Conservation (phyloP, 2,329 filamentous ascomycete genomes). For the Parafenestella ontariensis region DNA sequence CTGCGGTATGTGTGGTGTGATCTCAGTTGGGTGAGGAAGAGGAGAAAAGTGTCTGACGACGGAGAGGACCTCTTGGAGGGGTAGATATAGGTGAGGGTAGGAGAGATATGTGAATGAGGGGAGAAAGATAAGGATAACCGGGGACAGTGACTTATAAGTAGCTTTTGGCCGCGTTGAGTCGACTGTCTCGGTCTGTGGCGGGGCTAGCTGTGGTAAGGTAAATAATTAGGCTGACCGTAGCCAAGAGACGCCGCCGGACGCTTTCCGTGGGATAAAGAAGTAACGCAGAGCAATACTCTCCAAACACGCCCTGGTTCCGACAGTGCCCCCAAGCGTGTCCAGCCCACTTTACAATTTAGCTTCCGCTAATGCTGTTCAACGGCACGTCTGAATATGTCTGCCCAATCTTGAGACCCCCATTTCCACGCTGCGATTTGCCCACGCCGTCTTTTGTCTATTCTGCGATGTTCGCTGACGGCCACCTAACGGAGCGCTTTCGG, state of each 20-base stretch:
- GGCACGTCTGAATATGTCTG: constrained; percentile 18
- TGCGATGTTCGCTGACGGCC: constrained; percentile 12
- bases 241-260: constrained; percentile 48
- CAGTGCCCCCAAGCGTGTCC: constrained; percentile 17
- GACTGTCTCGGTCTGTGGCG: constrained; percentile 44
- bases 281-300: constrained; percentile 27
- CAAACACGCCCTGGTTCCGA: constrained; percentile 18
- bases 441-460: constrained; percentile 1
- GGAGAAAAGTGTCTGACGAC: constrained; percentile 8
- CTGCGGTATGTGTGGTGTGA: constrained; percentile 32
- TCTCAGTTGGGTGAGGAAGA: constrained; percentile 8
- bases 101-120: constrained; percentile 25
- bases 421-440: constrained; percentile 3
- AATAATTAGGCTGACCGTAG: constrained; percentile 38
- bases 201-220: constrained; percentile 31
- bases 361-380: constrained; percentile 28
- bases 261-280: constrained; percentile 50
- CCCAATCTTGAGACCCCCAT: constrained; percentile 19
- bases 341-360: constrained; percentile 29
- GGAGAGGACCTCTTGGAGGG: constrained; percentile 21
- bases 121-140: constrained; percentile 32
- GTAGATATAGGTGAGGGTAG: constrained; percentile 21
- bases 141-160: constrained; percentile 40
- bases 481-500: constrained; percentile 21
- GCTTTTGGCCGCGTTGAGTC: constrained; percentile 19